Evolutionary conservation across 2,329 filamentous ascomycete species (phyloP).

Genomic region (Colletotrichum echinochloae): DNA sequence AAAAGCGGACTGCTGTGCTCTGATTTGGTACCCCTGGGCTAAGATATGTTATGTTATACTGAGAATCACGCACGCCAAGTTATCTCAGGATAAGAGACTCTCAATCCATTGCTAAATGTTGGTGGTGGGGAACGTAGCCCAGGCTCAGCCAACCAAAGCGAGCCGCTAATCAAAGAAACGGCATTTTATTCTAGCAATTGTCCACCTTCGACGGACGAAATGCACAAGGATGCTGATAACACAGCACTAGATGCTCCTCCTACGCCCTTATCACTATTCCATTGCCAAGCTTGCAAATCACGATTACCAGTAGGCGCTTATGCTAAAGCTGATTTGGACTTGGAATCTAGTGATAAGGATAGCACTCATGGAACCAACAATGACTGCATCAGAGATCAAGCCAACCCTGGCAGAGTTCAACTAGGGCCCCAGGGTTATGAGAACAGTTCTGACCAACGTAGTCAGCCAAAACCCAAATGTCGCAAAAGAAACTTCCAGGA

Average conservation of each 20-base stretch:
- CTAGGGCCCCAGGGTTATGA: background rate
- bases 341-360: slow-evolving; percentile 5
- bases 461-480: background rate
- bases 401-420: background rate
- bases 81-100: background rate
- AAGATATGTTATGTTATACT: background rate
- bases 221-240: background rate
- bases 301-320: background rate
- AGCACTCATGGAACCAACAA: background rate
- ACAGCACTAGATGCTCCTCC: slow-evolving; percentile 1
- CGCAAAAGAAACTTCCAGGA: background rate
- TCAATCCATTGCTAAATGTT: background rate
- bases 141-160: slow-evolving; percentile 1
- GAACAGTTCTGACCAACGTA: background rate
- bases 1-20: background rate
- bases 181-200: background rate
- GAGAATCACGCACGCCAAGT: background rate
- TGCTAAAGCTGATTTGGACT: background rate
- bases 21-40: background rate
- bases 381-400: background rate
- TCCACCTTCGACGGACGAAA: background rate
- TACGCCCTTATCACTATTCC: background rate
- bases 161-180: background rate
- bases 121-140: background rate
- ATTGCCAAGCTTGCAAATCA: background rate